Evolutionary conservation across 2,329 filamentous ascomycete genomes (phyloP).

Genomic region (Hymenoscyphus fraxineus): DNA sequence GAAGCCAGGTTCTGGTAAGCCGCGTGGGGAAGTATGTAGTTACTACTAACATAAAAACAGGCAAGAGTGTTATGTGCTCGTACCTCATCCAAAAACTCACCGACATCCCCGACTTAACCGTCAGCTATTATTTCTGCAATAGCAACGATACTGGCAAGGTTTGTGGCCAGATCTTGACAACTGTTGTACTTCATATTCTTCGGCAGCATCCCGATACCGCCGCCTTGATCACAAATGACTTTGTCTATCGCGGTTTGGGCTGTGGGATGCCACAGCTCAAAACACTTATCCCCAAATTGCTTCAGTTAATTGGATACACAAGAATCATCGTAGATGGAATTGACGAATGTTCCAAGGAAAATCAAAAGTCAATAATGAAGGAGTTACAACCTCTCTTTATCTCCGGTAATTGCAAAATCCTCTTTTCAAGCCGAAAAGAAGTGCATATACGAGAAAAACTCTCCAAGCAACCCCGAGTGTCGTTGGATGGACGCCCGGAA

Average conservation of each 20-base stretch:
- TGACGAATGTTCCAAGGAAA: conserved; percentile 14
- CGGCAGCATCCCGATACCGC: conserved; percentile 8
- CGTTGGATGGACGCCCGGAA: conserved; percentile 11
- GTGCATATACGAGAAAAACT: conserved; percentile 14
- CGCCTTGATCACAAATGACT: conserved; percentile 15
- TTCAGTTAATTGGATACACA: conserved; percentile 2
- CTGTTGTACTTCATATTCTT: conserved; percentile 14
- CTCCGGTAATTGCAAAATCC: conserved; percentile 11
- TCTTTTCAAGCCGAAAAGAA: conserved; percentile 18
- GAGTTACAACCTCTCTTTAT: conserved; percentile 11
- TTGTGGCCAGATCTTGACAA: conserved; percentile 12
- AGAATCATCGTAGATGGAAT: conserved; percentile 19
- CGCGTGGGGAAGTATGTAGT: not conserved
- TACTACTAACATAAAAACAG: not conserved
- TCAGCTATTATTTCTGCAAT: conserved; percentile 20
- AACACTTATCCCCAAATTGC: conserved; percentile 12
- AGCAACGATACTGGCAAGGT: conserved; percentile 16
- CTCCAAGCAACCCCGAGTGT: conserved; percentile 10
- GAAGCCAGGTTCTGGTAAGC: conserved; percentile 19
- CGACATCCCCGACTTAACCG: conserved; percentile 2
- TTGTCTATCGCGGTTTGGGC: conserved; percentile 6
- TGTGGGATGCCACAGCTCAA: conserved; percentile 16
- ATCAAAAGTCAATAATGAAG: conserved; percentile 16
- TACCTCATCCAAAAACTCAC: conserved; percentile 15
- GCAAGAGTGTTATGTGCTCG: conserved; percentile 20